Percentiles rank a stretch among this genome's conserved stretches.
Conservation (phyloP, 2,329 filamentous ascomycete species). For the Phialemoniopsis sp. region DNA sequence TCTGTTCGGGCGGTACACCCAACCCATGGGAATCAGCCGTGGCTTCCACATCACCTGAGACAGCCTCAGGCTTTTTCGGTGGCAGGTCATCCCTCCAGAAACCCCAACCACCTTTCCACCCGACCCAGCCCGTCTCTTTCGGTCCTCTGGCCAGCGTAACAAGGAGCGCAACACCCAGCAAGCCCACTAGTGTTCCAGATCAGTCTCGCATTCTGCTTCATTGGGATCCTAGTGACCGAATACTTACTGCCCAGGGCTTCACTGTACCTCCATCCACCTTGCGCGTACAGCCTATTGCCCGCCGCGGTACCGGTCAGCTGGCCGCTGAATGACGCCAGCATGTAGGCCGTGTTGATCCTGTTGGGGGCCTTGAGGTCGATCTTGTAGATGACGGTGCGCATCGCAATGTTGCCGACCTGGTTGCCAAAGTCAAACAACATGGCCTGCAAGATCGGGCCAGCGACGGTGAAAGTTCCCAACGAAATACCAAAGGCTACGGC, state of each 20-base stretch:
- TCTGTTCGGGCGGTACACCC: too few species aligned
- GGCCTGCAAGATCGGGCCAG: slow-evolving; percentile 70
- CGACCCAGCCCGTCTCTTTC: slow-evolving; percentile 33
- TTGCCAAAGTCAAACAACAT: slow-evolving; percentile 67
- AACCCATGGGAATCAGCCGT: too few species aligned
- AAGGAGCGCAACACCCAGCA: slow-evolving; percentile 28
- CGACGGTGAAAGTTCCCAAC: slow-evolving; percentile 59
- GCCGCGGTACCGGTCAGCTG: slow-evolving; percentile 68
- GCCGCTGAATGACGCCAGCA: slow-evolving; percentile 71
- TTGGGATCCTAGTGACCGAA: neutral
- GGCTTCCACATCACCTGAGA: too few species aligned
- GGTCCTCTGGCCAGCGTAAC: slow-evolving; percentile 30
- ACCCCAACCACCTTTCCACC: slow-evolving; percentile 37
- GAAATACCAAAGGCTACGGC: slow-evolving; percentile 68
- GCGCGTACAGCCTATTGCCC: slow-evolving; percentile 47
- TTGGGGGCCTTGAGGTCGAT: slow-evolving; percentile 70
- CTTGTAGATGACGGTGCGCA: slow-evolving; percentile 64
- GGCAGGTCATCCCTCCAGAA: slow-evolving; percentile 18
- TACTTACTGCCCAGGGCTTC: slow-evolving; percentile 33
- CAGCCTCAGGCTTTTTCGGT: slow-evolving; percentile 4
- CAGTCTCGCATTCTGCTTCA: neutral
- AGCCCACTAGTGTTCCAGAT: slow-evolving; percentile 21
- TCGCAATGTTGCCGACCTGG: slow-evolving; percentile 71
- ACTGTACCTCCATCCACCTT: slow-evolving; percentile 46
- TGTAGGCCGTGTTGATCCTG: slow-evolving; percentile 77